Evolutionary conservation across 345 rosid genomes (phyloP).

Genomic region (Carallia pectinifolia): DNA sequence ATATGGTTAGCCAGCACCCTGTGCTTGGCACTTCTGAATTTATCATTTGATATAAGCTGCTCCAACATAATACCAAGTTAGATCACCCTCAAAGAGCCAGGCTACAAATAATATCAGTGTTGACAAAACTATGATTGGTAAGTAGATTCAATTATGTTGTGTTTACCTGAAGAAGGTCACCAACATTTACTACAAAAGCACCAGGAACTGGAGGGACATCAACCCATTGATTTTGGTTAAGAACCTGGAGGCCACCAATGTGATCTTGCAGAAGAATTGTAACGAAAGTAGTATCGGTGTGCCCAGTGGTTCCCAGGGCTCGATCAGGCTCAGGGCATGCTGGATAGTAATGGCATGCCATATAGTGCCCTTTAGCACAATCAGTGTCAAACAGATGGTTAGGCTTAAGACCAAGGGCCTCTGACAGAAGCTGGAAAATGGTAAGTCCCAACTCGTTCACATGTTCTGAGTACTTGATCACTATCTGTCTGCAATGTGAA

Average conservation of each 20-base stretch:
- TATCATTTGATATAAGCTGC: conserved; percentile 25
- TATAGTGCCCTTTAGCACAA: conserved; percentile 20
- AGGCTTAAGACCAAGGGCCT: conserved; percentile 26
- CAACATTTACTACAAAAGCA: conserved; percentile 17
- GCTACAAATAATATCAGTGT: neutral
- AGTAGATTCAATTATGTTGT: neutral
- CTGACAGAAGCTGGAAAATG: conserved; percentile 20
- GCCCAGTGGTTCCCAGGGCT: conserved; percentile 22
- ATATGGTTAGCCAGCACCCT: conserved; percentile 22
- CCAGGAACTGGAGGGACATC: conserved; percentile 16
- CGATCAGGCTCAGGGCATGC: conserved; percentile 30
- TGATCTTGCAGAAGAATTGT: conserved; percentile 23
- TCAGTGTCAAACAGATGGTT: conserved; percentile 16
- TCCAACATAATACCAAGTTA: too few relatives aligned
- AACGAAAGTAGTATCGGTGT: conserved; percentile 20
- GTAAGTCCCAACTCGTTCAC: conserved; percentile 8
- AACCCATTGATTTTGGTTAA: conserved; percentile 21
- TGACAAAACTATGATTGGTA: neutral
- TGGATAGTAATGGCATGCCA: conserved; percentile 33
- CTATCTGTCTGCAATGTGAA: conserved; percentile 19
- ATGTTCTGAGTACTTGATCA: conserved; percentile 17
- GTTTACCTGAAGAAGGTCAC: conserved; percentile 28
- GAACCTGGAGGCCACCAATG: conserved; percentile 24
- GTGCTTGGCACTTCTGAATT: conserved; percentile 23
- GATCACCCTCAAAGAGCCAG: too few relatives aligned